Percentiles rank a stretch among this genome's conserved stretches.
phyloP scores from a whole-genome alignment of 805 yeast species.

The Nakazawaea populi region DNA sequence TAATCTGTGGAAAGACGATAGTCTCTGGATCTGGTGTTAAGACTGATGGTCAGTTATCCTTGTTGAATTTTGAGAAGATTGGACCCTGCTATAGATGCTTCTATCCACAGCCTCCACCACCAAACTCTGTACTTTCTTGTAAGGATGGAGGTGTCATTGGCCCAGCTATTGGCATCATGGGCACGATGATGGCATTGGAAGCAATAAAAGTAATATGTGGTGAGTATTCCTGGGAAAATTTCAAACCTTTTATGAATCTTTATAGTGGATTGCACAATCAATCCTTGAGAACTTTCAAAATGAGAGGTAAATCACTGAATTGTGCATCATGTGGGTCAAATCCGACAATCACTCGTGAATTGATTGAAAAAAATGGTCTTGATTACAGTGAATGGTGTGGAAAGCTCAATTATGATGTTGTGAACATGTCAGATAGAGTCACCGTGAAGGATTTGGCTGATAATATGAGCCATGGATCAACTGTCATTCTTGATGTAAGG shows the following conservation, averaged over 20 bases:
- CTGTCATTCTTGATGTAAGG: slow-evolving; percentile 68
- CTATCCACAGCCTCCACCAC: slow-evolving; percentile 86
- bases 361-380: slow-evolving; percentile 39
- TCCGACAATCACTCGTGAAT: slow-evolving; percentile 42
- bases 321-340: slow-evolving; percentile 63
- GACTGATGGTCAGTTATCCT: slow-evolving; percentile 84
- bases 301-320: slow-evolving; percentile 57
- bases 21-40: slow-evolving; percentile 90
- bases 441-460: slow-evolving; percentile 29
- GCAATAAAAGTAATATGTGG: slow-evolving; percentile 68
- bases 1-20: slow-evolving; percentile 58
- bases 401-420: slow-evolving; percentile 35
- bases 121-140: slow-evolving; percentile 77
- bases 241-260: slow-evolving; percentile 62
- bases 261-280: slow-evolving; percentile 67
- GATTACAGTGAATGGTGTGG: slow-evolving; percentile 82
- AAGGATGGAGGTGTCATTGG: slow-evolving; percentile 94
- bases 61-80: slow-evolving; percentile 54
- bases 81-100: slow-evolving; percentile 97
- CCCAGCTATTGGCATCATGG: slow-evolving; percentile 92
- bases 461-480: slow-evolving; percentile 14
- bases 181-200: slow-evolving; percentile 84
- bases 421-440: slow-evolving; percentile 41
- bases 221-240: slow-evolving; percentile 42
- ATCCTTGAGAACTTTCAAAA: slow-evolving; percentile 65